These are phyloP conservation scores for Rhodomyrtus tomentosa DNA, from an alignment of 345 rosid genomes.

Conservation along the genomic window DNA sequence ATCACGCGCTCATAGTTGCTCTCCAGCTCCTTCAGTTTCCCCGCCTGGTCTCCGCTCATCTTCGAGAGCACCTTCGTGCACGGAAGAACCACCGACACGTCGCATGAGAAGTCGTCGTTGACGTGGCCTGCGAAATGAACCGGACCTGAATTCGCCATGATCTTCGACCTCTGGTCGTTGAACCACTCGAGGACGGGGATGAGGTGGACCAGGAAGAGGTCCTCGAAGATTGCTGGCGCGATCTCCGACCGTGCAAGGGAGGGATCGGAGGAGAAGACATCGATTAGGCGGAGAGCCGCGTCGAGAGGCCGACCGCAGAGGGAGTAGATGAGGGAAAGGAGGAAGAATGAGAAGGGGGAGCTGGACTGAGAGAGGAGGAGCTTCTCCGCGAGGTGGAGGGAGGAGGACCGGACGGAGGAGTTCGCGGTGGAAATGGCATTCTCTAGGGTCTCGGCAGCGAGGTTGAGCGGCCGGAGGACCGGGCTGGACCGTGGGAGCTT, in stretches of 20 bases:
- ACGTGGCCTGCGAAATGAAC: not conserved
- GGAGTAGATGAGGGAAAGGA: constrained; percentile 36
- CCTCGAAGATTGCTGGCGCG: constrained; percentile 34
- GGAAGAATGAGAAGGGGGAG: constrained; percentile 29
- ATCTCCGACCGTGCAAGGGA: constrained; percentile 34
- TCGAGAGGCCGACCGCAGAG: constrained; percentile 22
- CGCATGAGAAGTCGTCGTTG: constrained; percentile 12
- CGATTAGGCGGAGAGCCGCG: constrained; percentile 27
- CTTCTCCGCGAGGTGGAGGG: constrained; percentile 32
- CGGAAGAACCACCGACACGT: constrained; percentile 23
- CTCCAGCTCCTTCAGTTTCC: constrained; percentile 40
- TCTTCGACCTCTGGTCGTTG: constrained; percentile 21
- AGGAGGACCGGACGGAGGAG: constrained; percentile 17
- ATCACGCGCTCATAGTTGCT: constrained; percentile 27
- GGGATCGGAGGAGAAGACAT: constrained; percentile 34
- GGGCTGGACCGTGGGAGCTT: constrained; percentile 6
- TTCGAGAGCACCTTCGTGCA: constrained; percentile 29
- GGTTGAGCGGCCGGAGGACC: constrained; percentile 16
- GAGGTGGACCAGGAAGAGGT: constrained; percentile 37
- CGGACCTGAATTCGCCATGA: constrained; percentile 12
- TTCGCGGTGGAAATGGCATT: constrained; percentile 21
- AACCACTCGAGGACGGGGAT: constrained; percentile 39
- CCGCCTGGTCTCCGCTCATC: constrained; percentile 41
- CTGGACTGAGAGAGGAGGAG: constrained; percentile 32
- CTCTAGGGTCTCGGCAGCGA: constrained; percentile 39